Percentiles rank a stretch among this genome's conserved stretches.
Evolutionary conservation across 2,329 filamentous ascomycete genomes (phyloP).

Genomic region (Gaeumannomyces tritici): DNA sequence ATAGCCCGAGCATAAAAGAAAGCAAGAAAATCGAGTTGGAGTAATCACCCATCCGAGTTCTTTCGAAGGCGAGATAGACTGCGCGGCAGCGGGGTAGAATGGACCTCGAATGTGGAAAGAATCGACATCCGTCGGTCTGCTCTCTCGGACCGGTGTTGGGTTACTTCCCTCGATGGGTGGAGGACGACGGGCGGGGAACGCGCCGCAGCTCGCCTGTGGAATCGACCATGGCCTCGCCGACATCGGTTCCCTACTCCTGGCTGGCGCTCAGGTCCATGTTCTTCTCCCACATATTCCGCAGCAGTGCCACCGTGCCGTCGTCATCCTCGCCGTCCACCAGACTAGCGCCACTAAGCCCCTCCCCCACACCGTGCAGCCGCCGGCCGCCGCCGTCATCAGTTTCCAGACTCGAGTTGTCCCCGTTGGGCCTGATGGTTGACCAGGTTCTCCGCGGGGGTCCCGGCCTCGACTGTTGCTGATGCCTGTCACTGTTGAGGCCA

Average conservation of each 20-base stretch:
- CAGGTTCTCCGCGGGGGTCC: conserved; percentile 6
- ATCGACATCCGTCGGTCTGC: not conserved
- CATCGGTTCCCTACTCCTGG: conserved; percentile 27
- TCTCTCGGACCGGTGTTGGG: not conserved
- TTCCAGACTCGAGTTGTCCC: conserved; percentile 31
- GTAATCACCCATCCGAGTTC: not conserved
- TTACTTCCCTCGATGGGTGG: not conserved
- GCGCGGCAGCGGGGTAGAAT: too few relatives aligned
- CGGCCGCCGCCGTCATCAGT: conserved; percentile 27
- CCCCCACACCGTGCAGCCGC: conserved; percentile 21
- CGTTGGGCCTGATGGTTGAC: conserved; percentile 8
- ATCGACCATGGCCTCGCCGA: not conserved
- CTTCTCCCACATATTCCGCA: conserved; percentile 55
- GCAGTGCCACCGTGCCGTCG: conserved; percentile 37
- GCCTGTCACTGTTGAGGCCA: conserved; percentile 1
- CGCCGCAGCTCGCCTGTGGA: not conserved
- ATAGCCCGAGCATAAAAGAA: not conserved
- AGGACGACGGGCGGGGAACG: not conserved
- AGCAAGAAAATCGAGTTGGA: not conserved
- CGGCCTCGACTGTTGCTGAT: conserved; percentile 4
- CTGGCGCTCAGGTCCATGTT: conserved; percentile 47
- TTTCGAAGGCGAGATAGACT: not conserved
- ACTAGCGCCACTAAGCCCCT: conserved; percentile 38
- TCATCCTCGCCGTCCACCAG: conserved; percentile 35
- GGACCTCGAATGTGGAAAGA: too few relatives aligned